Evolutionary conservation across 257 asterid genomes (phyloP), one percentile per base, ranked within the genome.

Genomic region (Linderniella brevidens): DNA sequence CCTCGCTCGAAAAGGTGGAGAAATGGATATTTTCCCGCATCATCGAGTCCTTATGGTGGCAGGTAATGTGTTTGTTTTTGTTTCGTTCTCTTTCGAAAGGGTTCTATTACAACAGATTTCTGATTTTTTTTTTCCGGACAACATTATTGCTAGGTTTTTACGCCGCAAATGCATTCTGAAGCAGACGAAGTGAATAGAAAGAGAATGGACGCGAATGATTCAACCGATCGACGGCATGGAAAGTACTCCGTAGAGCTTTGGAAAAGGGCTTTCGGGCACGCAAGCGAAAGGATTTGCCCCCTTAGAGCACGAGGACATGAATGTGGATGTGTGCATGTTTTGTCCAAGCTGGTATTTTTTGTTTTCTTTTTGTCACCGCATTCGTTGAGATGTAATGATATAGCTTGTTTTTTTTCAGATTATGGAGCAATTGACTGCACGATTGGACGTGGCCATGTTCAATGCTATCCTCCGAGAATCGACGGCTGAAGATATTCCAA

Each of bases 401-500:
- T n/a, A n/a, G n/a, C n/a, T n/a, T n/a, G n/a, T n/a, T n/a, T n/a
- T n/a, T n/a, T n/a, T 59, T 50, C 57, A 78, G 96, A 72, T 80
- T 61, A 85, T 85, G 96, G 92, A 72, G 78, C 93, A 76, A 67
- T 56, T 79, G 68, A 63, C 78, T 20, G 82, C 73, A 49, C 74
- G 96, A 62, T 59, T 85, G 56, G 96, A 85, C 52, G 88, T 80
- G 46, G 87, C 93, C 43, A 85, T 85, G 96, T 74, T 85, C 71
- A 85, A 80, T 35, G 96, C 92, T 41, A 68, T 85, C 58, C 96
- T 85, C 50, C 76, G 93, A 29, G 85, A 78, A 66, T 73, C 85
- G 6, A 74, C 67, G 6, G 76, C 67, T 37, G 86, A 81, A 56
- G 93, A 78, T 39, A 86, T 81, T 49, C 96, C 96, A 35, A 76